These are phyloP conservation scores for Primulina eburnea DNA, from an alignment of 257 asterid genomes.

Conservation along the genomic window DNA sequence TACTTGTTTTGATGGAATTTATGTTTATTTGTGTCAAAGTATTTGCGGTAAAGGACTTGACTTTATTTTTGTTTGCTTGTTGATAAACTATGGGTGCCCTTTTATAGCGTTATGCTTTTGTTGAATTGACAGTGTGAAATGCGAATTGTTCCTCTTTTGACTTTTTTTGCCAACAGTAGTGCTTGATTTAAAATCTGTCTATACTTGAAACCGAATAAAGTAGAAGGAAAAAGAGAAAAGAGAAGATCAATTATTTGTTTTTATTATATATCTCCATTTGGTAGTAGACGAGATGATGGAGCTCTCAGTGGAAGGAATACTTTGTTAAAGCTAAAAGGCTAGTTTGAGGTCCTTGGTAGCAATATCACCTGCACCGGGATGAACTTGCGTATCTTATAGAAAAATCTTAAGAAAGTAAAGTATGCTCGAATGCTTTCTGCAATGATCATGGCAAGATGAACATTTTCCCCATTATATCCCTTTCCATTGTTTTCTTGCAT, in stretches of 20 bases:
- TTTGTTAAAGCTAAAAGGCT: background rate
- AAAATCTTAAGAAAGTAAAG: background rate
- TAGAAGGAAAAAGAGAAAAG: background rate
- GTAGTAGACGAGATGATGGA: background rate
- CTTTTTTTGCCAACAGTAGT: background rate
- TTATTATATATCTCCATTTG: background rate
- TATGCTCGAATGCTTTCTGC: background rate
- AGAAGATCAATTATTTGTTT: background rate
- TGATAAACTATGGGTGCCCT: background rate
- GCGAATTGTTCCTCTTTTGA: background rate
- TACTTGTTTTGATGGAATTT: slow-evolving; percentile 8
- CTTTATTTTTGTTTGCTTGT: background rate
- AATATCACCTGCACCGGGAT: background rate
- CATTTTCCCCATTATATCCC: background rate
- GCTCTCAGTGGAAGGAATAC: slow-evolving; percentile 5
- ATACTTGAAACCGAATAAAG: background rate
- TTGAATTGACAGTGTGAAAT: background rate
- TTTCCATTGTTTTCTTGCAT: background rate
- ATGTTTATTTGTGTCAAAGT: background rate
- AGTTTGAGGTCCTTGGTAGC: background rate
- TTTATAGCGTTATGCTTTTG: background rate
- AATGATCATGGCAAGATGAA: background rate
- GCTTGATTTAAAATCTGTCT: background rate
- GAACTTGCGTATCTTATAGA: background rate
- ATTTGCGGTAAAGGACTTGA: background rate